These are phyloP conservation scores for Podospora australis DNA, from an alignment of 495 filamentous ascomycete genomes.

Conservation along the genomic window DNA sequence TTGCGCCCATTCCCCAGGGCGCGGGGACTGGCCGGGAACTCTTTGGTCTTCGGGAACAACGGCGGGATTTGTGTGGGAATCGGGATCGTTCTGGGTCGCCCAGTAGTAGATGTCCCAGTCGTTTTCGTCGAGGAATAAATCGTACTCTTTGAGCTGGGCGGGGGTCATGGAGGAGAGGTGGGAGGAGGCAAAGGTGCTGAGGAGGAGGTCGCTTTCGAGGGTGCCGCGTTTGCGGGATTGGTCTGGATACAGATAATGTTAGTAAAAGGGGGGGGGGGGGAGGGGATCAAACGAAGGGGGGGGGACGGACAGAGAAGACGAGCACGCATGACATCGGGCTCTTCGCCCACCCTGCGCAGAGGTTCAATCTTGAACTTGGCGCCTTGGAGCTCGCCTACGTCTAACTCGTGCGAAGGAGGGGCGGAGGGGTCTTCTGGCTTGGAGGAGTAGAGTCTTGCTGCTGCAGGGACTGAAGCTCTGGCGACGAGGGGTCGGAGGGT, in stretches of 20 bases:
- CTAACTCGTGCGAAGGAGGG: constrained; percentile 51
- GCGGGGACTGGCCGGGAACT: constrained; percentile 10
- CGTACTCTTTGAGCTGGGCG: constrained; percentile 74
- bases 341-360: constrained; percentile 71
- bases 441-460: constrained; percentile 5
- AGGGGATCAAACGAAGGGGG: constrained; percentile 29
- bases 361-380: constrained; percentile 87
- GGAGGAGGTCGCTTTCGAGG: constrained; percentile 89
- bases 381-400: constrained; percentile 85
- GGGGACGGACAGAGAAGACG: constrained; percentile 85
- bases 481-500: background rate
- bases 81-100: constrained; percentile 78
- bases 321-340: constrained; percentile 74
- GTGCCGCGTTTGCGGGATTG: constrained; percentile 96
- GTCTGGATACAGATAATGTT: constrained; percentile 47
- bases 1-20: constrained; percentile 86
- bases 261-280: background rate
- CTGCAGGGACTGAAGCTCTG: background rate
- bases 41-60: constrained; percentile 4
- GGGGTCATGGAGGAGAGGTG: constrained; percentile 67
- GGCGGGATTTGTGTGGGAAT: constrained; percentile 29
- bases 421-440: background rate
- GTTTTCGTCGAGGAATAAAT: constrained; percentile 94
- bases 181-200: constrained; percentile 87
- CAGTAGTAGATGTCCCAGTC: constrained; percentile 99